A percentile compares a stretch with the other conserved stretches of the same genome.
These are phyloP conservation scores for Solanum pimpinellifolium DNA, from an alignment of 257 asterid species.

Conservation along the genomic window DNA sequence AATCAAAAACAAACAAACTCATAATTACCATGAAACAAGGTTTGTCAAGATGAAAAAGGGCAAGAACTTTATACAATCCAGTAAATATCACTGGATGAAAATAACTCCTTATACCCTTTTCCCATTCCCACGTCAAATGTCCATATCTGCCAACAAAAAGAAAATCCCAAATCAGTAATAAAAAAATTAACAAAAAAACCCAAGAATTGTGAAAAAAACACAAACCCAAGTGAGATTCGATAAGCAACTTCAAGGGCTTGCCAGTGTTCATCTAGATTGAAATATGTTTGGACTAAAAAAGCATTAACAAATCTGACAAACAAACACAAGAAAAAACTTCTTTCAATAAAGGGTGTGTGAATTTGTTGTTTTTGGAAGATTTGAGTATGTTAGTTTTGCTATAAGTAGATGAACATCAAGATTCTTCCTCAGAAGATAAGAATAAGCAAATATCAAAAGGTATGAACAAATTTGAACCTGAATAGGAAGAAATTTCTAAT, in stretches of 20 bases:
- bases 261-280: conserved; percentile 98
- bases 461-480: no score
- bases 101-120: conserved; percentile 77
- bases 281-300: conserved; percentile 73
- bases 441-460: no score
- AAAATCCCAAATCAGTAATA: background rate
- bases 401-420: no score
- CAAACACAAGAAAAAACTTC: conserved; percentile 37
- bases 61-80: conserved; percentile 64
- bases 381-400: background rate
- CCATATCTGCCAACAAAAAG: conserved; percentile 48
- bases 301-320: conserved; percentile 35
- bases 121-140: conserved; percentile 82
- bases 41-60: conserved; percentile 52
- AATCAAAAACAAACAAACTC: background rate
- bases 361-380: background rate
- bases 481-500: no score
- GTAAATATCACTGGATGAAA: conserved; percentile 82
- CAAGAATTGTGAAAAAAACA: background rate
- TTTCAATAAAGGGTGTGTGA: background rate
- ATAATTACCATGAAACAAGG: conserved; percentile 84
- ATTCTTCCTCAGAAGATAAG: no score
- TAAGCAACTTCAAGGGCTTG: conserved; percentile 84
- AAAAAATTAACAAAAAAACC: background rate
- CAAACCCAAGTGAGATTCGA: conserved; percentile 61